Evolutionary conservation across 306 rosid species (phyloP).

Genomic region (apple (Malus domestica)): DNA sequence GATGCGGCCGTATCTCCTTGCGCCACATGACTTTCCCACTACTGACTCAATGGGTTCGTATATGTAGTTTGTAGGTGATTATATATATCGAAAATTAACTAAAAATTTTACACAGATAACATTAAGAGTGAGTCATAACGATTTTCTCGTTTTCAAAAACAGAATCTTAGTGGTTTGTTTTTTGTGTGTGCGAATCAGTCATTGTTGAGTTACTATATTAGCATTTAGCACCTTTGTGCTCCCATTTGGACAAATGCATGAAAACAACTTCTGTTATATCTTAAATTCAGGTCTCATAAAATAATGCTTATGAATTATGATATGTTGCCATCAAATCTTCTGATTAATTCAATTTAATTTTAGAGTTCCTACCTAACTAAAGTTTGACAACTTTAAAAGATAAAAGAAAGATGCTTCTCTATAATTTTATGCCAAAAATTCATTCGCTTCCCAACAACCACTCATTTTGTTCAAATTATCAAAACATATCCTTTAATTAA

Average conservation of each 20-base stretch:
- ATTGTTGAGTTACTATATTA: neutral
- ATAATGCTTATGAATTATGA: neutral
- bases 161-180: too few relatives aligned
- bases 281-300: neutral
- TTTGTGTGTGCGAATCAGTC: too few relatives aligned
- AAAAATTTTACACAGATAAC: too few relatives aligned
- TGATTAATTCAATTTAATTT: neutral
- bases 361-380: neutral
- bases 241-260: neutral
- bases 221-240: neutral
- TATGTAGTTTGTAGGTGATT: too few relatives aligned
- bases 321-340: neutral
- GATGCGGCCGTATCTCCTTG: too few relatives aligned
- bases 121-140: too few relatives aligned
- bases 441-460: constrained; percentile 9
- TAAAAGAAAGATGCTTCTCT: neutral
- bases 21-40: too few relatives aligned
- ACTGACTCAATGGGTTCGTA: too few relatives aligned
- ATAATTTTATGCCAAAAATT: neutral
- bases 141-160: too few relatives aligned
- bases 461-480: neutral
- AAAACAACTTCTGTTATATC: neutral
- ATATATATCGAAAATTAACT: too few relatives aligned
- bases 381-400: neutral
- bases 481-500: neutral